A percentile compares a stretch with the other conserved stretches of the same genome.
These are phyloP conservation scores for Breviolum minutum DNA, from an alignment of 73 alveolate genomes.

Conservation along the genomic window DNA sequence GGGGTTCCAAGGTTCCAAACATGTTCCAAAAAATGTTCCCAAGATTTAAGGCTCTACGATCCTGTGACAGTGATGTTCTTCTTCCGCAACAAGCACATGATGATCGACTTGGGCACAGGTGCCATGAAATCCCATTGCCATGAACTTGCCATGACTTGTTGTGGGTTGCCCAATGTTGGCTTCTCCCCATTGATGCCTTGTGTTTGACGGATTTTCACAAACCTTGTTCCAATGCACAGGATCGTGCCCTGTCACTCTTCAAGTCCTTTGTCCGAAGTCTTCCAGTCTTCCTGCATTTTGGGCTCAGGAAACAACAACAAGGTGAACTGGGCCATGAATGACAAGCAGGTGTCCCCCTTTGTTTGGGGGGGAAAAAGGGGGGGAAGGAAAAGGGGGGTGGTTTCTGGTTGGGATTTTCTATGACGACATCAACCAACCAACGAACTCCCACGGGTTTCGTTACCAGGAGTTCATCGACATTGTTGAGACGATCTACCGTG, in stretches of 20 bases:
- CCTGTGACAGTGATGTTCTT: slow-evolving; percentile 99
- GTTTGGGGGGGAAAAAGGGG: background rate
- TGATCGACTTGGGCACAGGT: slow-evolving; percentile 99
- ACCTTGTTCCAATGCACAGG: background rate
- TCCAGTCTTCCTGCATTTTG: background rate
- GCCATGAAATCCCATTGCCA: background rate
- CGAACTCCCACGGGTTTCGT: background rate
- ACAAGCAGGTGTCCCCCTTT: slow-evolving; percentile 97
- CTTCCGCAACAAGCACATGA: slow-evolving; percentile 99
- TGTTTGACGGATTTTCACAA: background rate
- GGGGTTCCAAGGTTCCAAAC: background rate
- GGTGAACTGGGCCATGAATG: slow-evolving; percentile 99
- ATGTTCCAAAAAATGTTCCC: background rate
- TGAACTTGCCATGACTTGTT: background rate
- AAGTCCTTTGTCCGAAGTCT: no score
- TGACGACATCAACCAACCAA: no score
- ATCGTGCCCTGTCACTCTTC: no score
- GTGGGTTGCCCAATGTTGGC: background rate
- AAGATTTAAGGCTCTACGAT: slow-evolving; percentile 97
- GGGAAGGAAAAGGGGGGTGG: no score
- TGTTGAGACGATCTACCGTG: slow-evolving; percentile 98
- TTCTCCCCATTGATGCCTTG: background rate
- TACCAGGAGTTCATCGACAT: slow-evolving; percentile 98
- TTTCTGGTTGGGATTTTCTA: no score
- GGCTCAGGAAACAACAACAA: slow-evolving; percentile 98